These are phyloP conservation scores for Blastomyces silverae DNA, from an alignment of 2,329 filamentous ascomycete genomes.

Conservation along the genomic window DNA sequence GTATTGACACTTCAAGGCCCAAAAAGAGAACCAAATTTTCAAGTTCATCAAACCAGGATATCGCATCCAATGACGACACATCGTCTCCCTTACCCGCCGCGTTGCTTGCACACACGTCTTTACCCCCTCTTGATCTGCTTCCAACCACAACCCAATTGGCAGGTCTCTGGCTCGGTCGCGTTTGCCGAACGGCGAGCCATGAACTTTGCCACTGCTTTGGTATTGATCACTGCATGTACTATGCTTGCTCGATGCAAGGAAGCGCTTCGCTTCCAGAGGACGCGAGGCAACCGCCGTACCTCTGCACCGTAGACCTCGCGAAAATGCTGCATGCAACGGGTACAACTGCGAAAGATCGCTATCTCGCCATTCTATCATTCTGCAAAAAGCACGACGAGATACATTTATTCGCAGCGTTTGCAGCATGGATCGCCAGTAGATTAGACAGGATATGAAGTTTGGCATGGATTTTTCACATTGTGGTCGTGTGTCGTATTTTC, in stretches of 20 bases:
- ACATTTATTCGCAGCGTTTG: slow-evolving; percentile 25
- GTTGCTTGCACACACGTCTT: slow-evolving; percentile 17
- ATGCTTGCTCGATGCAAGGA: slow-evolving; percentile 33
- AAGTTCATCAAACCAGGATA: not conserved
- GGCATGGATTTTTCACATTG: not conserved
- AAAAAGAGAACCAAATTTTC: slow-evolving; percentile 4
- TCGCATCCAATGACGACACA: not conserved
- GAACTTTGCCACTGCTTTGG: slow-evolving; percentile 63
- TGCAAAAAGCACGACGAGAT: slow-evolving; percentile 22
- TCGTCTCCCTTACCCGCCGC: slow-evolving; percentile 21
- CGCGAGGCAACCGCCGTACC: slow-evolving; percentile 30
- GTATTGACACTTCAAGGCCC: slow-evolving; percentile 25
- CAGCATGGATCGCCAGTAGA: slow-evolving; percentile 21
- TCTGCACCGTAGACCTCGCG: slow-evolving; percentile 30
- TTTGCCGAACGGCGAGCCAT: slow-evolving; percentile 55
- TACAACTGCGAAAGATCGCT: slow-evolving; percentile 18
- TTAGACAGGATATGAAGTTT: slow-evolving; percentile 5
- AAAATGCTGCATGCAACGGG: slow-evolving; percentile 27
- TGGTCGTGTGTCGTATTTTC: not conserved
- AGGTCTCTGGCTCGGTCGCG: slow-evolving; percentile 52
- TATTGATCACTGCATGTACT: slow-evolving; percentile 55
- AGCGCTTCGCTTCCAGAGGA: slow-evolving; percentile 30
- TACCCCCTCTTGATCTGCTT: slow-evolving; percentile 11
- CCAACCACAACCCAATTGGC: slow-evolving; percentile 25
- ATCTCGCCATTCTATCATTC: slow-evolving; percentile 24